Percentiles rank a stretch among this genome's conserved stretches.
phyloP scores from a whole-genome alignment of 345 rosid species.

The Hibiscus syriacus region DNA sequence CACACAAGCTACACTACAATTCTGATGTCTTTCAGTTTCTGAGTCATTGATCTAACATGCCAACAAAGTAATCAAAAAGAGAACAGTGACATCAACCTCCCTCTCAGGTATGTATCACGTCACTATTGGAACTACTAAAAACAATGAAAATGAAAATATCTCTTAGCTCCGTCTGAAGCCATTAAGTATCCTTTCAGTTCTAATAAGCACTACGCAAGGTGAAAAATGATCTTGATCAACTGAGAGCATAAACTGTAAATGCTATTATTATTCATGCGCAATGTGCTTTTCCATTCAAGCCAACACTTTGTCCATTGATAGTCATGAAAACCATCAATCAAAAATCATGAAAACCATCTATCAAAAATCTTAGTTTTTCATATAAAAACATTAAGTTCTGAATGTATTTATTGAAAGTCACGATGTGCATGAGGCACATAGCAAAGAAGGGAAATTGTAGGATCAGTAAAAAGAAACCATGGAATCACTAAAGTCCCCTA shows the following conservation, averaged over 20 bases:
- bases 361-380: not conserved
- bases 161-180: not conserved
- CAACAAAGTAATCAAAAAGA: not conserved
- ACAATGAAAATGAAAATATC: not conserved
- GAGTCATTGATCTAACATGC: not conserved
- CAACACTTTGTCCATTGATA: not conserved
- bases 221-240: not conserved
- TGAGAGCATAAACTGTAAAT: not conserved
- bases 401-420: not conserved
- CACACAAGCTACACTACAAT: not conserved
- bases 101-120: not conserved
- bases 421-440: not conserved
- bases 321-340: not conserved
- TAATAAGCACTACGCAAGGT: not conserved
- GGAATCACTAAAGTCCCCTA: not conserved
- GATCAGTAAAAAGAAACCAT: not conserved
- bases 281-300: not conserved
- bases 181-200: too few relatives aligned
- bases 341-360: not conserved
- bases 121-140: not conserved
- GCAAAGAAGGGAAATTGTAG: not conserved
- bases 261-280: not conserved
- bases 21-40: not conserved
- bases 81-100: not conserved
- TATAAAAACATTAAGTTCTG: slow-evolving; percentile 11